phyloP scores from a whole-genome alignment of 2,329 filamentous ascomycete species.

The Massarina eburnea region DNA sequence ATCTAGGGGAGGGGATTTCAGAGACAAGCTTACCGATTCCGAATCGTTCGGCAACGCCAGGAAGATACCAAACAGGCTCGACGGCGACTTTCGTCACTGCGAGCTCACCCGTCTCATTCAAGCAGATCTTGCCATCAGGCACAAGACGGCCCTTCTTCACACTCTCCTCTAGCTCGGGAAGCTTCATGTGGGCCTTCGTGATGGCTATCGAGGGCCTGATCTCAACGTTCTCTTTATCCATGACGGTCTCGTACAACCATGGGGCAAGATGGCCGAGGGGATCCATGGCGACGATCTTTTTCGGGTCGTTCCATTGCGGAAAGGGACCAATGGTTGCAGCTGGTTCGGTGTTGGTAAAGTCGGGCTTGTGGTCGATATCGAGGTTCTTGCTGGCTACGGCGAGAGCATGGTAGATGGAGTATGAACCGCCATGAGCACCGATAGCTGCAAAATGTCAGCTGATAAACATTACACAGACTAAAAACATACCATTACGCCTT shows the following conservation, averaged over 20 bases:
- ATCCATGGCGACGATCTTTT: slow-evolving; percentile 98
- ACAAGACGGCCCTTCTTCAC: slow-evolving; percentile 75
- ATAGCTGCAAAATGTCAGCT: slow-evolving; percentile 52
- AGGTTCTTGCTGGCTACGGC: slow-evolving; percentile 91
- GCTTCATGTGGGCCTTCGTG: slow-evolving; percentile 90
- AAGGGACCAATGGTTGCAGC: slow-evolving; percentile 88
- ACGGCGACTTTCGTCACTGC: slow-evolving; percentile 96
- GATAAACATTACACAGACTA: background rate
- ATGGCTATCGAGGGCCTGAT: slow-evolving; percentile 89
- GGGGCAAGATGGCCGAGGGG: slow-evolving; percentile 86
- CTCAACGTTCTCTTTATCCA: slow-evolving; percentile 77
- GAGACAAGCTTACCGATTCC: slow-evolving; percentile 66
- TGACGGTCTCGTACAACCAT: slow-evolving; percentile 78
- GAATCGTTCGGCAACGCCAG: slow-evolving; percentile 80
- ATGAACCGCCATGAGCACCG: slow-evolving; percentile 81
- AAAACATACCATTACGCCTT: slow-evolving; percentile 69
- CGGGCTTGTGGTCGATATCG: slow-evolving; percentile 75
- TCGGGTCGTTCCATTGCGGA: slow-evolving; percentile 82
- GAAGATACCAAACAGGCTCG: slow-evolving; percentile 72
- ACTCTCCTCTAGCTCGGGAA: slow-evolving; percentile 91
- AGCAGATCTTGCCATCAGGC: slow-evolving; percentile 83
- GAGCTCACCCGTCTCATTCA: slow-evolving; percentile 83
- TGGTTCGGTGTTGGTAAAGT: slow-evolving; percentile 85
- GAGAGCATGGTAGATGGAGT: slow-evolving; percentile 92
- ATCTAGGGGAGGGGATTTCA: background rate